Conservation (phyloP, 2,329 filamentous ascomycete genomes). For the Penicillium expansum region DNA sequence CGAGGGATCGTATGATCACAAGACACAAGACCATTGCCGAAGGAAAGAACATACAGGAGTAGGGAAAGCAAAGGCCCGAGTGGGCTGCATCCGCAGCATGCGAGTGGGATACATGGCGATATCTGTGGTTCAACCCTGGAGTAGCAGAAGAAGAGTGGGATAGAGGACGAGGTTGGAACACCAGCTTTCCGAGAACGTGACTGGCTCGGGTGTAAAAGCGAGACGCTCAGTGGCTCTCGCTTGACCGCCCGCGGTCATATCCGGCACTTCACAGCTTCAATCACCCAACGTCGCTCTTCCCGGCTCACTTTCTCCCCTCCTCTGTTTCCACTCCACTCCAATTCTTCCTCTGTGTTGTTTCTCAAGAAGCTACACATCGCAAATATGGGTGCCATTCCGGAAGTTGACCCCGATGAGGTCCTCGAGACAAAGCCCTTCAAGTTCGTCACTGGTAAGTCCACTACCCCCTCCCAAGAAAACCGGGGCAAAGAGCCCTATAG, state of each 20-base stretch:
- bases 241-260: constrained; percentile 40
- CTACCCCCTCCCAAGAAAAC: constrained; percentile 22
- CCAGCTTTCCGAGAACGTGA: constrained; percentile 24
- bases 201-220: constrained; percentile 37
- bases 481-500: constrained; percentile 27
- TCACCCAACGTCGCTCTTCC: constrained; percentile 31
- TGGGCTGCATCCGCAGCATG: constrained; percentile 61
- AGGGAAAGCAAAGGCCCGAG: constrained; percentile 52
- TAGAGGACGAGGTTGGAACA: constrained; percentile 20
- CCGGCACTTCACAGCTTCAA: constrained; percentile 38
- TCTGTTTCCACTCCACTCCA: constrained; percentile 21
- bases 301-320: constrained; percentile 25
- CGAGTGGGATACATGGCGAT: constrained; percentile 65
- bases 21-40: constrained; percentile 8
- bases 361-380: constrained; percentile 31
- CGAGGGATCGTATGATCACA: constrained; percentile 22
- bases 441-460: constrained; percentile 90
- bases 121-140: constrained; percentile 7
- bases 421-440: constrained; percentile 99
- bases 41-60: constrained; percentile 61
- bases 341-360: constrained; percentile 18
- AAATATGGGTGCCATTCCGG: constrained; percentile 78
- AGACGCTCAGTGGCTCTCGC: constrained; percentile 35
- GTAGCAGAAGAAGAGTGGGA: constrained; percentile 18
- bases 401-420: constrained; percentile 65